Evolutionary conservation across 2,329 filamentous ascomycete species (phyloP).

Genomic region (Exserohilum turcica): DNA sequence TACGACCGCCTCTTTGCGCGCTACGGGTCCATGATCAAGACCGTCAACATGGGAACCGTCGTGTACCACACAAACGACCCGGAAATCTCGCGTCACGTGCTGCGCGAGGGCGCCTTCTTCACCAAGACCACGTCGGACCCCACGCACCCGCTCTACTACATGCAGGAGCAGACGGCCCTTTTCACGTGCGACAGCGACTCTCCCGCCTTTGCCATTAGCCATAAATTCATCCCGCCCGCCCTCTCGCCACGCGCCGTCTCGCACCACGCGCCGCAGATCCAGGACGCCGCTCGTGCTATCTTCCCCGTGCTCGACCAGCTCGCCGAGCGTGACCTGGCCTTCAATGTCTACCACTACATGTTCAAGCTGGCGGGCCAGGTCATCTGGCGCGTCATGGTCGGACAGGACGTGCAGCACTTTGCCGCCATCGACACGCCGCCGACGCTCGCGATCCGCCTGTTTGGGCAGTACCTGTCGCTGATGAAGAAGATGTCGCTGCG

Average conservation of each 20-base stretch:
- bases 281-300: neutral
- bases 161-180: neutral
- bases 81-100: neutral
- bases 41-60: neutral
- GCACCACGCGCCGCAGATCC: neutral
- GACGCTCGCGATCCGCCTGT: too few species aligned
- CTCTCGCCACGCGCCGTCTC: neutral
- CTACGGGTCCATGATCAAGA: neutral
- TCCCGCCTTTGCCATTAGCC: neutral
- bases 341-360: too few species aligned
- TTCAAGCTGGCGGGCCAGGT: too few species aligned
- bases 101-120: neutral
- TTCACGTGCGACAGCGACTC: neutral
- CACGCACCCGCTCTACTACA: neutral
- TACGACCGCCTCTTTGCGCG: neutral
- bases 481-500: too few species aligned
- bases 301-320: neutral
- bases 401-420: too few species aligned
- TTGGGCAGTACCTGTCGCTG: too few species aligned
- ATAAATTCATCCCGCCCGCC: neutral
- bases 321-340: too few species aligned
- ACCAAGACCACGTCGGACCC: neutral
- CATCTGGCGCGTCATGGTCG: too few species aligned
- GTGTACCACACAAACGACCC: neutral
- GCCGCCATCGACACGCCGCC: too few species aligned